Percentiles rank a stretch among this genome's conserved stretches.
Evolutionary conservation across 176 grass and related monocot species (phyloP).

Genomic region (Oryza glumipatula): DNA sequence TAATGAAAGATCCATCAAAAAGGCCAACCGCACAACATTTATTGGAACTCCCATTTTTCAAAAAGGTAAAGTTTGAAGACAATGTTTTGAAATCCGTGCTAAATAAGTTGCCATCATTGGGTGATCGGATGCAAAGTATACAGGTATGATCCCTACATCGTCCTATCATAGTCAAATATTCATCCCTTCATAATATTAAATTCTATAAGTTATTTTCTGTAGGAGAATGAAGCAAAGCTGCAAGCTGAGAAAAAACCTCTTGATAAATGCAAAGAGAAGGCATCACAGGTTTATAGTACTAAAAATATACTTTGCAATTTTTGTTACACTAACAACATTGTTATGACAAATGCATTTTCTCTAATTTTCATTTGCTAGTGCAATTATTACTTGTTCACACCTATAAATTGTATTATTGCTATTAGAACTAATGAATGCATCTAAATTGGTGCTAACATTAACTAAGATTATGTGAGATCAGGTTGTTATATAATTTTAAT

Average conservation of each 20-base stretch:
- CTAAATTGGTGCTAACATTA: background rate
- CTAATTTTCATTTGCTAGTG: background rate
- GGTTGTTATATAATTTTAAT: background rate
- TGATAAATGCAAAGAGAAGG: slow-evolving; percentile 69
- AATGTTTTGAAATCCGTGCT: slow-evolving; percentile 61
- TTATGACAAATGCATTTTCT: background rate
- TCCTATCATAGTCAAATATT: background rate
- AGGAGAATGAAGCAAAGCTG: slow-evolving; percentile 82
- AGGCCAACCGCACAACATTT: slow-evolving; percentile 75
- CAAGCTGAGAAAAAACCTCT: slow-evolving; percentile 63
- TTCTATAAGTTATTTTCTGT: background rate
- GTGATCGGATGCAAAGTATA: slow-evolving; percentile 61
- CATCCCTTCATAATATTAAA: background rate
- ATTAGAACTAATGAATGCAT: background rate
- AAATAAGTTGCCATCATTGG: slow-evolving; percentile 79
- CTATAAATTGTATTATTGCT: background rate
- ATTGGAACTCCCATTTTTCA: slow-evolving; percentile 90
- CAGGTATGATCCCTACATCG: slow-evolving; percentile 39
- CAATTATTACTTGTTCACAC: background rate
- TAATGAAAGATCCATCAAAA: slow-evolving; percentile 88
- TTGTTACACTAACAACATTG: background rate
- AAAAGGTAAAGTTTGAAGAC: slow-evolving; percentile 68
- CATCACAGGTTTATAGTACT: slow-evolving; percentile 62
- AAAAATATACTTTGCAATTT: background rate
- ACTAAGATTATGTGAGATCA: background rate